phyloP scores from a whole-genome alignment of 306 rosid genomes.

The Astragalus glycyphyllos region DNA sequence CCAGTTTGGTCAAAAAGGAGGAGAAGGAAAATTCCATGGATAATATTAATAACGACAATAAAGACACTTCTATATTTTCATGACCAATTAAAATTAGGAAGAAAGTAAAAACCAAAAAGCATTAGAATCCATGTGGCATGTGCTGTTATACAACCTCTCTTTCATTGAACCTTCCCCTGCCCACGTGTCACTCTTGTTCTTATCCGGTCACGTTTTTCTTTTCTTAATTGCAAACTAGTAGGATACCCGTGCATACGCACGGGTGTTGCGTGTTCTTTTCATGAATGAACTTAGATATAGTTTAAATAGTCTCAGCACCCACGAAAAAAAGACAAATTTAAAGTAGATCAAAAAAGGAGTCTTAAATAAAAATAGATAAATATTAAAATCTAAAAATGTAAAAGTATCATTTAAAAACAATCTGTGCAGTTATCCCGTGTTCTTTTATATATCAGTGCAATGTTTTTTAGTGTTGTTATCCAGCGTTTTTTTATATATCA shows the following conservation, averaged over 20 bases:
- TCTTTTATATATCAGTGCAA: too few relatives aligned
- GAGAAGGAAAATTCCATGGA: constrained; percentile 21
- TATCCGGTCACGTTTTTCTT: constrained; percentile 28
- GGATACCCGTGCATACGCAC: background rate
- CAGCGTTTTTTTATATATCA: too few relatives aligned
- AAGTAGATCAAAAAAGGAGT: too few relatives aligned
- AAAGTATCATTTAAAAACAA: too few relatives aligned
- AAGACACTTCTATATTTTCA: constrained; percentile 10
- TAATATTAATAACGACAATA: background rate
- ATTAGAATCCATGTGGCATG: background rate
- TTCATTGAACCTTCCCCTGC: background rate
- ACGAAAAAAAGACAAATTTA: too few relatives aligned
- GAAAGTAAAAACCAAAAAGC: background rate
- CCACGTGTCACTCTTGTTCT: constrained; percentile 40
- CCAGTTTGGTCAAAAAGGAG: constrained; percentile 38
- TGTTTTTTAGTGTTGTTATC: too few relatives aligned
- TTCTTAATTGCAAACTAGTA: background rate
- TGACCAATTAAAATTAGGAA: background rate
- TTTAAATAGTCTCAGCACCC: too few relatives aligned
- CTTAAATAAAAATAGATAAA: too few relatives aligned
- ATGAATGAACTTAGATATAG: too few relatives aligned
- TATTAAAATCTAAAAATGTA: too few relatives aligned
- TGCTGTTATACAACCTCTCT: background rate
- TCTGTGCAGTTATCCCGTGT: too few relatives aligned
- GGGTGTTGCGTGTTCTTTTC: too few relatives aligned